Conservation (phyloP, 176 grass and related monocot genomes). For the Chloris gayana region DNA sequence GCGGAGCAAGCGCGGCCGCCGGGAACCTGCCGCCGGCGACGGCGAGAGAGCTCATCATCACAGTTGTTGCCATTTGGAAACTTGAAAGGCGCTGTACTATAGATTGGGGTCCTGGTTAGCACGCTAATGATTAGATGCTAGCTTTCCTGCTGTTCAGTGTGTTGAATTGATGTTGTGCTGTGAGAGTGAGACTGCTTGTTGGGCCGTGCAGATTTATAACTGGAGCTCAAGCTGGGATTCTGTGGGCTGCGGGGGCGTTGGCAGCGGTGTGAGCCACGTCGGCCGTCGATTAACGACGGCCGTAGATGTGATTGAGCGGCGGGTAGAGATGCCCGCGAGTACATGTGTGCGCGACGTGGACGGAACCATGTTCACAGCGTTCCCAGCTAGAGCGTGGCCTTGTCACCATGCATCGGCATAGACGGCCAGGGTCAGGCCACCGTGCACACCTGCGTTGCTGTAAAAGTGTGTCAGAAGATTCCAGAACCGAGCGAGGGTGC, state of each 20-base stretch:
- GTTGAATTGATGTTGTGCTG: too few species aligned
- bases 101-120: too few species aligned
- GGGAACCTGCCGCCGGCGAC: too few species aligned
- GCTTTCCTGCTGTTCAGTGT: too few species aligned
- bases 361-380: neutral
- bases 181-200: too few species aligned
- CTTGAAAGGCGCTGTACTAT: too few species aligned
- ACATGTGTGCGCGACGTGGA: neutral
- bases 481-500: neutral
- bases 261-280: neutral
- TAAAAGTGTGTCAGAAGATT: neutral
- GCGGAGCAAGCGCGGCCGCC: too few species aligned
- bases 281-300: neutral
- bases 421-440: neutral
- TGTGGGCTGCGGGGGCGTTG: too few species aligned
- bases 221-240: neutral
- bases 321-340: too few species aligned
- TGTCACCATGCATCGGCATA: neutral
- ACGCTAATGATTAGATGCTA: too few species aligned
- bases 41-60: slow-evolving; percentile 9
- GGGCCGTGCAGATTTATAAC: too few species aligned
- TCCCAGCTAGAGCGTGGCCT: neutral
- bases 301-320: neutral
- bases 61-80: slow-evolving; percentile 15
- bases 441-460: neutral